Conservation (phyloP, 371 early-diverging fungal species). For the Rhizopus microsporus region DNA sequence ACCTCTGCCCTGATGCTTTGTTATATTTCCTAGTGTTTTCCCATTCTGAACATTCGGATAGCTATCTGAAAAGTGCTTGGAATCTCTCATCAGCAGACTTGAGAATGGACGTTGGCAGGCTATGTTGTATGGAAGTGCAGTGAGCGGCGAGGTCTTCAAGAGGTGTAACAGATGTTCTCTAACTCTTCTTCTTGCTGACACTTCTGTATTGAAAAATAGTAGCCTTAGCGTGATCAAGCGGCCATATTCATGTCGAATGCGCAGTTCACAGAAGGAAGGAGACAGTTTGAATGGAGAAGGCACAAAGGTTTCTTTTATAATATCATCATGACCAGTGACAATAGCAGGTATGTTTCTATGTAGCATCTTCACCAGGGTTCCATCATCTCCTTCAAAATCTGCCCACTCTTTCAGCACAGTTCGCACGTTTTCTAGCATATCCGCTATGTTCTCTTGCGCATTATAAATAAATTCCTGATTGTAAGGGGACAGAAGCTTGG, state of each 20-base stretch:
- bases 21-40: conserved; percentile 6
- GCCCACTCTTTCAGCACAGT: conserved; percentile 27
- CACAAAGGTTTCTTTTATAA: conserved; percentile 28
- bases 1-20: conserved; percentile 17
- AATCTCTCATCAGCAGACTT: conserved; percentile 54
- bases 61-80: conserved; percentile 31
- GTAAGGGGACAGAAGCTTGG: conserved; percentile 37
- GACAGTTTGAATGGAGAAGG: conserved; percentile 22
- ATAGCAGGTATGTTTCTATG: conserved; percentile 22
- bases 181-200: conserved; percentile 27
- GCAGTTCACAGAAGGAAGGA: conserved; percentile 45
- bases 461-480: conserved; percentile 45
- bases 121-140: conserved; percentile 26
- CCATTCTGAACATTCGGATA: not conserved
- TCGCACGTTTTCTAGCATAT: conserved; percentile 23
- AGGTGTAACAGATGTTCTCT: conserved; percentile 23
- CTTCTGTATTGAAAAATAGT: conserved; percentile 58
- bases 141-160: conserved; percentile 14
- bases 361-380: conserved; percentile 46
- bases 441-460: conserved; percentile 34
- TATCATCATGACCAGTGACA: conserved; percentile 11
- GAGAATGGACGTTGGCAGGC: conserved; percentile 56
- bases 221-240: conserved; percentile 36
- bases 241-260: conserved; percentile 47
- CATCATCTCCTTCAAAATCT: conserved; percentile 43